phyloP scores from a whole-genome alignment of 2,329 filamentous ascomycete species.

The Fusarium staphyleae region DNA sequence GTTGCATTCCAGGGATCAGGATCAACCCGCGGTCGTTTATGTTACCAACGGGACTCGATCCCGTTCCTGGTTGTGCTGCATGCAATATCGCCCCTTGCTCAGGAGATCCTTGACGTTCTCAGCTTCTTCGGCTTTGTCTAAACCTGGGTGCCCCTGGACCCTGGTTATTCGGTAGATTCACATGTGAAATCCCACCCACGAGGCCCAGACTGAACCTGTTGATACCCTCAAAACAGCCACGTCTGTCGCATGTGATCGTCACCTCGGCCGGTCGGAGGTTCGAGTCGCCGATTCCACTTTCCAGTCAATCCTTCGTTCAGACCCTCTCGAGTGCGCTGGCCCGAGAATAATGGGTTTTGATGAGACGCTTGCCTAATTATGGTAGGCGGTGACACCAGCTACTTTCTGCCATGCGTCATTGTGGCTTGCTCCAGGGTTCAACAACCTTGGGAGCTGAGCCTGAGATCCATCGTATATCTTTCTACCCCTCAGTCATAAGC shows the following conservation, averaged over 20 bases:
- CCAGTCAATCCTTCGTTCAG: not conserved
- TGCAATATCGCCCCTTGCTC: constrained; percentile 30
- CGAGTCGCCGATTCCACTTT: constrained; percentile 15
- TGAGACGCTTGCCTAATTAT: constrained; percentile 36
- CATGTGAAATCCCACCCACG: constrained; percentile 35
- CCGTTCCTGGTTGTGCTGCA: constrained; percentile 36
- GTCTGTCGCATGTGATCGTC: constrained; percentile 37
- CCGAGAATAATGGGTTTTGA: constrained; percentile 39
- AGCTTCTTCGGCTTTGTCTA: constrained; percentile 3
- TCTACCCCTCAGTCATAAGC: constrained; percentile 37
- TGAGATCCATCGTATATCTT: constrained; percentile 21
- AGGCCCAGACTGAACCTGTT: not conserved
- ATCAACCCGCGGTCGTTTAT: constrained; percentile 29
- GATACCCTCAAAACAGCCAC: not conserved
- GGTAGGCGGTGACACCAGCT: constrained; percentile 38
- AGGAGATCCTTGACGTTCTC: constrained; percentile 19
- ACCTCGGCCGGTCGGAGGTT: constrained; percentile 34
- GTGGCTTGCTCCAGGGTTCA: constrained; percentile 42
- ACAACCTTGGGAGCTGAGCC: constrained; percentile 39
- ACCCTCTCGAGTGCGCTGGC: constrained; percentile 12
- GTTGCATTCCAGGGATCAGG: constrained; percentile 14
- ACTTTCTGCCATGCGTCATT: constrained; percentile 42
- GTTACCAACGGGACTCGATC: constrained; percentile 25
- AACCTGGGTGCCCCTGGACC: constrained; percentile 31
- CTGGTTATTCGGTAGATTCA: constrained; percentile 26